Base-by-base conservation (phyloP, 768 basidiomycete species). In the Artomyces pyxidatus region DNA sequence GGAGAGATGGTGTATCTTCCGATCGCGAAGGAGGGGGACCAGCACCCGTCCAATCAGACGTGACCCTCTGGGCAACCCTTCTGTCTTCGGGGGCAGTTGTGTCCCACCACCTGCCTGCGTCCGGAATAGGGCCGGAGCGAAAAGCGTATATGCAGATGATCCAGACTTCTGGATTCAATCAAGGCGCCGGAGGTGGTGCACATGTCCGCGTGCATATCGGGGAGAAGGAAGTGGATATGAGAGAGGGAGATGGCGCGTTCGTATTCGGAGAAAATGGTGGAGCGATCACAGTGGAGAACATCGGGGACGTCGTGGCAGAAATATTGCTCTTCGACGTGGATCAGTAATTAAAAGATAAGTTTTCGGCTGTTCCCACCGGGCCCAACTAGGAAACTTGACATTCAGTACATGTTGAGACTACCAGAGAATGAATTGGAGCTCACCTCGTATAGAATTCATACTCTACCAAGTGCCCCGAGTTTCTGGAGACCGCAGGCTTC, bases 1-100 rank as follows among this genome's bases (percentile, higher is more conserved):
- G 67, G 7, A 62, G 73, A 0, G 65, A 76, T 1, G 84, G 75
- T 3, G 88, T 92, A 0, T 58, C 61, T 7, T 63, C 66, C 14
- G 67, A 71, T 29, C 71, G 90, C 28, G 82, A 88, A 49, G 80
- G 67, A 4, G 52, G 64, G 0, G 89, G 89, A 0, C 87, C 91
- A 10, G 80, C 88, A 0, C 91, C 91, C 3, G 82, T 83, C 10
- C 75, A 80, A n/a, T 77, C 76, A 35, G 68, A 73, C 2, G 57
- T 90, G 41, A 71, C 78, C 27, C 70, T 89, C 60, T 85, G 81
- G 56, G 83, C 88, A 6, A 76, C 84, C 0, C 61, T 92, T 32
- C 65, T 90, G 10, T 67, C 74, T 1, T 66, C 72, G 0, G 73
- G 73, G 2, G 68, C 70, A 52, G 71, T 67, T 11, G 14, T 41